Evolutionary conservation across 2,329 filamentous ascomycete species (phyloP), one percentile per base, ranked within the genome.

Genomic region (Talaromyces atroroseus): DNA sequence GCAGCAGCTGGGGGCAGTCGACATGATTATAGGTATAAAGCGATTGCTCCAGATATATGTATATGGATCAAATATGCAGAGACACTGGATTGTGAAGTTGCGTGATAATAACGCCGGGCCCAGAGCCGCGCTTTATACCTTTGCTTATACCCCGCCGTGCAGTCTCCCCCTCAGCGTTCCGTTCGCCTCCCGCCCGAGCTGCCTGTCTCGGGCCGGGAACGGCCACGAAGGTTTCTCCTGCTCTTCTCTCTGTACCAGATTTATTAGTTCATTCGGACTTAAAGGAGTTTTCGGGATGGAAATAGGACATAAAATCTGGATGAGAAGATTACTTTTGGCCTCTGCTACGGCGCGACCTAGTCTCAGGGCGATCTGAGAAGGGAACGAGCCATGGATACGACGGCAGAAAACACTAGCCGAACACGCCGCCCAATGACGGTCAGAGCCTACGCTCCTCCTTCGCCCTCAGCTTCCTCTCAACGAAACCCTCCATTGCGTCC

Each of bases 401-500:
- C 26, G 26, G 26, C 26, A 29, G 4, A 8, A 29, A 8, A 29
- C 8, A 4, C 5, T 29, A 5, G 26, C 26, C 26, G n/a, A n/a
- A n/a, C n/a, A n/a, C n/a, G n/a, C n/a, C n/a, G n/a, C n/a, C n/a
- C n/a, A n/a, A n/a, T n/a, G n/a, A n/a, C n/a, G n/a, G n/a, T 29
- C 26, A 29, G 26, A 29, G 26, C 7, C 26, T 56, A 20, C 49
- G 49, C 11, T 52, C 20, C 8, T 50, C 18, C n/a, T 50, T 54
- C 46, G 38, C 23, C 26, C 12, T 11, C 6, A 64, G 32, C 49
- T 65, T 65, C 20, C 46, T 60, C 45, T 54, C 11, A 11, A 66
- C 57, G 58, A 64, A 61, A 3, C 14, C 23, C 29, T 62, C 61
- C 49, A 65, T 61, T 2, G 26, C 54, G 14, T 56, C 29, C 38